phyloP scores from a whole-genome alignment of 2,329 filamentous ascomycete genomes.

The Fusarium liriodendri region DNA sequence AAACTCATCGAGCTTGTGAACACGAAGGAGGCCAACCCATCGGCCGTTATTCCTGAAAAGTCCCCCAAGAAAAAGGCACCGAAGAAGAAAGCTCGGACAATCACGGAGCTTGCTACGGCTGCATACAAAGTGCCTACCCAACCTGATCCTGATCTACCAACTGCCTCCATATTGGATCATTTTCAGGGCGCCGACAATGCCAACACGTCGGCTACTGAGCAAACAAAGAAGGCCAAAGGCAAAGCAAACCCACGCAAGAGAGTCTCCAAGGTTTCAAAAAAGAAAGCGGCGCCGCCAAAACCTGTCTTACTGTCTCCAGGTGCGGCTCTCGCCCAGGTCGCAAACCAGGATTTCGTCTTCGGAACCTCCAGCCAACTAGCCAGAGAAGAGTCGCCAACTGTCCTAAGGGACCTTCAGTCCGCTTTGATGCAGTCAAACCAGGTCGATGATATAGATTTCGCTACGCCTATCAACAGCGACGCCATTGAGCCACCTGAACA shows the following conservation, averaged over 20 bases:
- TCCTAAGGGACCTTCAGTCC: constrained; percentile 70
- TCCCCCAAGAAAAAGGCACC: constrained; percentile 63
- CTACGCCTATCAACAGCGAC: constrained; percentile 54
- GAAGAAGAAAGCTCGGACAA: constrained; percentile 79
- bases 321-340: constrained; percentile 73
- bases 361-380: constrained; percentile 88
- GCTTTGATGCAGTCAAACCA: constrained; percentile 70
- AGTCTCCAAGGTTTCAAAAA: constrained; percentile 50
- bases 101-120: constrained; percentile 82
- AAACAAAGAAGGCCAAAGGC: constrained; percentile 42
- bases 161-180: constrained; percentile 59
- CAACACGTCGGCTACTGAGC: not conserved
- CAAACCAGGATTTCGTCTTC: constrained; percentile 82
- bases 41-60: constrained; percentile 37
- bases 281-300: constrained; percentile 55
- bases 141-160: constrained; percentile 43
- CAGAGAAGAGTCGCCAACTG: constrained; percentile 75
- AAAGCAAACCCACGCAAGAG: constrained; percentile 50
- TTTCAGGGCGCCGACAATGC: constrained; percentile 40
- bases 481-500: constrained; percentile 46
- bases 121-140: constrained; percentile 63
- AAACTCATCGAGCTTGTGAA: constrained; percentile 66
- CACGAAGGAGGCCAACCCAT: constrained; percentile 41
- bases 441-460: constrained; percentile 53
- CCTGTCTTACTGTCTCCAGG: constrained; percentile 73